Conservation (phyloP, 176 grass and related monocot genomes). For the Avena atlantica region DNA sequence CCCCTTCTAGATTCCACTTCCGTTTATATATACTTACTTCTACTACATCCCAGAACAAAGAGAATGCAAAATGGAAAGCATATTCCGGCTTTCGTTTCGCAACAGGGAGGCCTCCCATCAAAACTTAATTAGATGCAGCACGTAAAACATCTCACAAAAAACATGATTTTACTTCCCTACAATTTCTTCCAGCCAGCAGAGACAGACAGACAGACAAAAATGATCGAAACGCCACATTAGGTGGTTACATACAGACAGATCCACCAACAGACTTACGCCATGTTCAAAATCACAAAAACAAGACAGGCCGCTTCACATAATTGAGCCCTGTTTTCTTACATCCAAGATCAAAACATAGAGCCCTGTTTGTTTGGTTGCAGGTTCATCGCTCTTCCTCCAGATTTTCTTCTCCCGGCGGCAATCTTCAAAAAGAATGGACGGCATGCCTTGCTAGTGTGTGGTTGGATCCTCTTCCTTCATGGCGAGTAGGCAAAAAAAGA, state of each 20-base stretch:
- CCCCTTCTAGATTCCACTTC: background rate
- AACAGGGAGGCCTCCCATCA: background rate
- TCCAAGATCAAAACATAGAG: no score
- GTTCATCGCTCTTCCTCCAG: background rate
- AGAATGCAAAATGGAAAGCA: no score
- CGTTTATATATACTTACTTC: no score
- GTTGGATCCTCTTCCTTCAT: background rate
- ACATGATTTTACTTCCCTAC: background rate
- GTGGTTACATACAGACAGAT: background rate
- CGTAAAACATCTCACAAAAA: background rate
- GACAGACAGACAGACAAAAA: background rate
- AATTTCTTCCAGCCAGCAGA: background rate
- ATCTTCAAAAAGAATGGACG: background rate
- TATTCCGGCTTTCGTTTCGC: background rate
- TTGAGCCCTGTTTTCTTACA: no score
- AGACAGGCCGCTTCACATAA: no score
- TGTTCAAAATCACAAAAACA: background rate
- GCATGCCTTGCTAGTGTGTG: background rate
- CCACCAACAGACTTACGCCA: background rate
- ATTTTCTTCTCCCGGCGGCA: background rate
- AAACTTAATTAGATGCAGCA: background rate
- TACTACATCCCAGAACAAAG: no score
- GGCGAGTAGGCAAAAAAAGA: background rate
- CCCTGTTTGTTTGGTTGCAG: no score
- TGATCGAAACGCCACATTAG: background rate